phyloP scores from a whole-genome alignment of 495 filamentous ascomycete species.

The Xylaria nigripes region DNA sequence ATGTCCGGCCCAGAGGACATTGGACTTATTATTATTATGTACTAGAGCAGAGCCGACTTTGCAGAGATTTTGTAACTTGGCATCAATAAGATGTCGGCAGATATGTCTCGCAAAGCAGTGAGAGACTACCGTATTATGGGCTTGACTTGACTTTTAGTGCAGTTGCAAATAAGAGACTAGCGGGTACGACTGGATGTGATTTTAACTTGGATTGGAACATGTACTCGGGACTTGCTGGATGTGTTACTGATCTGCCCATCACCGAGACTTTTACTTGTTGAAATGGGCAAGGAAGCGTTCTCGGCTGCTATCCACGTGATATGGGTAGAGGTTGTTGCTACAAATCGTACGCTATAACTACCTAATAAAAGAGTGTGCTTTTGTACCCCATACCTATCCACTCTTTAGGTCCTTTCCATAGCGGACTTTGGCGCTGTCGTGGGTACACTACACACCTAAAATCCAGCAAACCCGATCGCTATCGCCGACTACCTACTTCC shows the following conservation, averaged over 20 bases:
- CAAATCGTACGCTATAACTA: not conserved
- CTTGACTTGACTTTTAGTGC: too few relatives aligned
- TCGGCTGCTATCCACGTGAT: slow-evolving; percentile 4
- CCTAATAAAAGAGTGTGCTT: too few relatives aligned
- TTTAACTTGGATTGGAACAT: slow-evolving; percentile 1
- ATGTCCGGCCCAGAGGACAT: not conserved
- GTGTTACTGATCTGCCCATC: not conserved
- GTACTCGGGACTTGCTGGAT: slow-evolving; percentile 1
- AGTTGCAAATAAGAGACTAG: not conserved
- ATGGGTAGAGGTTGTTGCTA: not conserved
- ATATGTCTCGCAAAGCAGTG: slow-evolving; percentile 14
- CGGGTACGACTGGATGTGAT: not conserved
- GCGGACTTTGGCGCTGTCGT: too few relatives aligned
- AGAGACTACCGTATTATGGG: not conserved
- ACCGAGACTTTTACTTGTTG: slow-evolving; percentile 4
- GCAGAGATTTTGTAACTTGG: not conserved
- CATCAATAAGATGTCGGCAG: not conserved
- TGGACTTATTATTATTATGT: not conserved
- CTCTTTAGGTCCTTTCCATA: too few relatives aligned
- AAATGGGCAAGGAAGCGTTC: slow-evolving; percentile 1
- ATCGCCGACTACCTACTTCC: too few relatives aligned
- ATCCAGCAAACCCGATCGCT: too few relatives aligned
- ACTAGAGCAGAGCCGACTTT: not conserved
- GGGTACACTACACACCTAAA: too few relatives aligned
- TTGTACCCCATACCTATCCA: too few relatives aligned